Evolutionary conservation across 176 grass and related monocot species (phyloP), one percentile per base, ranked within the genome.

Genomic region (Dactylis glomerata): DNA sequence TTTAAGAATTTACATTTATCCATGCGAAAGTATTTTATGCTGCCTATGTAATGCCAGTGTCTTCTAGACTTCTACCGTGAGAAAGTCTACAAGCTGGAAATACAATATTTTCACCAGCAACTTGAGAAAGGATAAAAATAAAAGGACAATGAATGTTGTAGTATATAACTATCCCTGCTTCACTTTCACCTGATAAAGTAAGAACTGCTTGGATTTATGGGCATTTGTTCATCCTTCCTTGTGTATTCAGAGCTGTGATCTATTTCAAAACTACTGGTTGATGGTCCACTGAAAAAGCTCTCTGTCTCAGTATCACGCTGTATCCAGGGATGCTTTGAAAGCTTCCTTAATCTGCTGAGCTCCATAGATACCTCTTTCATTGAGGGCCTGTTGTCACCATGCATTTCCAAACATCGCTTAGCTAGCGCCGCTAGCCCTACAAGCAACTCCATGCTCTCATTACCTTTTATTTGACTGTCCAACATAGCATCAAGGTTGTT

Each of bases 321-420:
- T 78, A 78, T 78, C 54, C 55, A 30, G 27, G 76, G 76, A 42
- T 62, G 55, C 19, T 41, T 59, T 2, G 54, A 42, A 28, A 77
- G 2, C 37, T 78, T 78, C 32, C 75, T 58, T 59, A 78, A 24
- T 41, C 75, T 78, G 14, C 75, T 59, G 59, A 78, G 75, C 52
- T 78, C 75, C 75, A 42, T 54, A 42, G 75, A 59, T 10, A 78
- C 75, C n/a, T 59, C 75, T 78, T 59, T 78, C 75, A 78, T 59
- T 6, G 36, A 61, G n/a, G 54, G 75, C 36, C 75, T 78, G 5
- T 59, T 61, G 7, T 78, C 75, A 61, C 75, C 9, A 24, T 55
- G 44, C 37, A 78, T 62, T 27, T 78, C 76, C 37, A 78, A 78
- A 55, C 76, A 78, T 42, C 45, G 56, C 55, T 16, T 63, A 79